A percentile compares a stretch with the other conserved stretches of the same genome.
These are phyloP conservation scores for Termitomyces sp. DNA, from an alignment of 768 basidiomycete species.

Conservation along the genomic window DNA sequence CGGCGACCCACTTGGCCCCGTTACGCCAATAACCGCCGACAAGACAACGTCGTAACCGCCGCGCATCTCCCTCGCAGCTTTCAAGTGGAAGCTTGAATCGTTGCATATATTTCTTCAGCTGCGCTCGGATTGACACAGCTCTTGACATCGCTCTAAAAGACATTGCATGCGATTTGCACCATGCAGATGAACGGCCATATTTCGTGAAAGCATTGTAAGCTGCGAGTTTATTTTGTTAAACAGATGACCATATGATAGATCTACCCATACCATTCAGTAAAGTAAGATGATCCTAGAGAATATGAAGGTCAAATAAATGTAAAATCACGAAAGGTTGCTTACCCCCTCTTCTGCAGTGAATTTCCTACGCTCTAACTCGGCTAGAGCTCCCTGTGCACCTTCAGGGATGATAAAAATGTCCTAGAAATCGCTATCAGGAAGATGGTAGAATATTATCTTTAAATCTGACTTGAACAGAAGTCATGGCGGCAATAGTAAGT, in stretches of 20 bases:
- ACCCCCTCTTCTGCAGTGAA: conserved; percentile 99
- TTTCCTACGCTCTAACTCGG: conserved; percentile 89
- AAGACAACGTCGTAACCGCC: conserved; percentile 78
- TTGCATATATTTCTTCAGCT: conserved; percentile 91
- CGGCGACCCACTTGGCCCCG: conserved; percentile 84
- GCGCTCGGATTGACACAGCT: conserved; percentile 90
- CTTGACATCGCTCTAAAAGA: conserved; percentile 94
- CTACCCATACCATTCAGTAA: conserved; percentile 70
- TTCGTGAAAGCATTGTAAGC: conserved; percentile 91
- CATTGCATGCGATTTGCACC: conserved; percentile 90
- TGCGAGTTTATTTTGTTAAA: conserved; percentile 21
- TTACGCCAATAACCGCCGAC: conserved; percentile 94
- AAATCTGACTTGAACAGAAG: conserved; percentile 67
- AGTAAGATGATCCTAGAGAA: conserved; percentile 83
- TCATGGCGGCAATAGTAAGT: conserved; percentile 94
- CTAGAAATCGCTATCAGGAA: conserved; percentile 30
- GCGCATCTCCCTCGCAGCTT: conserved; percentile 88
- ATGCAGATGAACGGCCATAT: conserved; percentile 79
- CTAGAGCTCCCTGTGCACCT: conserved; percentile 77
- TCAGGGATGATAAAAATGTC: conserved; percentile 89
- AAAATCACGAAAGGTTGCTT: conserved; percentile 16
- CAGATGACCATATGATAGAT: not conserved
- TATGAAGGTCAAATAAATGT: conserved; percentile 6
- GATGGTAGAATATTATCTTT: not conserved
- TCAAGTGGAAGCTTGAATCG: conserved; percentile 78